A percentile compares a stretch with the other conserved stretches of the same genome.
Conservation (phyloP, 257 asterid species). For the Vinca minor region DNA sequence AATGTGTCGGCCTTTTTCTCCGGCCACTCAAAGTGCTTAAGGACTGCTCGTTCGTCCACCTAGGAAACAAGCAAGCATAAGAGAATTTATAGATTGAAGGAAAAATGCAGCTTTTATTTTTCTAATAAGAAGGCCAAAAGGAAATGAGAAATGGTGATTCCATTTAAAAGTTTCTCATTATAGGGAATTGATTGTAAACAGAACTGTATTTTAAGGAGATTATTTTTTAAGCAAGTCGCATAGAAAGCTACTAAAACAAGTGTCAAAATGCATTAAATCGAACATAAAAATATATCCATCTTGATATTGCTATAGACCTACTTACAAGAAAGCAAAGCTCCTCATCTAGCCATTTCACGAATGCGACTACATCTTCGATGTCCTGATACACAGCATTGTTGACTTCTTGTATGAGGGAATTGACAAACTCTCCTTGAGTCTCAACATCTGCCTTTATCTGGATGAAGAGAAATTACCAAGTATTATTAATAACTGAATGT, state of each 20-base stretch:
- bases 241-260: neutral
- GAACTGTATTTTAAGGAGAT: neutral
- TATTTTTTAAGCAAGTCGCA: neutral
- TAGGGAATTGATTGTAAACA: neutral
- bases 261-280: neutral
- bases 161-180: neutral
- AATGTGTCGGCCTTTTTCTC: conserved; percentile 84
- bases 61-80: conserved; percentile 18
- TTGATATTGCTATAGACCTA: neutral
- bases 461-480: conserved; percentile 3
- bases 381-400: conserved; percentile 53
- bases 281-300: neutral
- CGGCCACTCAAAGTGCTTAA: conserved; percentile 96
- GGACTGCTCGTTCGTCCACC: conserved; percentile 95
- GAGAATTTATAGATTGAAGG: conserved; percentile 2
- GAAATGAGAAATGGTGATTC: neutral
- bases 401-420: conserved; percentile 69
- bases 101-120: neutral
- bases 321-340: conserved; percentile 90
- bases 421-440: conserved; percentile 89
- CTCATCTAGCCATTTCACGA: conserved; percentile 91
- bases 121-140: neutral
- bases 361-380: conserved; percentile 73
- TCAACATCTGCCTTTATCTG: conserved; percentile 88
- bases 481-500: neutral